A percentile compares a stretch with the other conserved stretches of the same genome.
phyloP scores from a whole-genome alignment of 805 yeast species.

The Lipomyces orientalis region DNA sequence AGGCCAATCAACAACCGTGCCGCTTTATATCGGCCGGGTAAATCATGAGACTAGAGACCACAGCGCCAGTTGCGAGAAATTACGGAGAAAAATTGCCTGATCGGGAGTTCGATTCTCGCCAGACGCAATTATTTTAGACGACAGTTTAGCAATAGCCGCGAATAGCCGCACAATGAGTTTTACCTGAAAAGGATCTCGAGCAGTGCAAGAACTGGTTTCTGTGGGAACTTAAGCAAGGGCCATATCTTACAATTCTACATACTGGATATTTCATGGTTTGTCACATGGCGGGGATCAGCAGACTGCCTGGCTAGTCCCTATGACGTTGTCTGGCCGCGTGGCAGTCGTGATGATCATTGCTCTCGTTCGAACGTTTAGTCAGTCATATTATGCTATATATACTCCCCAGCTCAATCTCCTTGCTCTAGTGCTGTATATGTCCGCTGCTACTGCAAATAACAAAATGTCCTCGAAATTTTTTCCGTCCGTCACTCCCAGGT shows the following conservation, averaged over 20 bases:
- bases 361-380: not conserved
- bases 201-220: not conserved
- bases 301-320: not conserved
- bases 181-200: not conserved
- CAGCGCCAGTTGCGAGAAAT: not conserved
- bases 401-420: too few relatives aligned
- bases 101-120: not conserved
- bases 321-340: constrained; percentile 4
- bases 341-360: constrained; percentile 14
- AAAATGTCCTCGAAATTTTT: constrained; percentile 40
- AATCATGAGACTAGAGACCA: not conserved
- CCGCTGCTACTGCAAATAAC: not conserved
- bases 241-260: too few relatives aligned
- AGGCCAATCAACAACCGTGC: constrained; percentile 17
- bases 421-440: not conserved
- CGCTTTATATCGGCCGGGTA: constrained; percentile 11
- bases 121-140: not conserved
- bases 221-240: not conserved
- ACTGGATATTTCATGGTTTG: not conserved
- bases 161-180: not conserved
- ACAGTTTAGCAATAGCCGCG: not conserved
- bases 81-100: too few relatives aligned
- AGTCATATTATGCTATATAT: not conserved
- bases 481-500: constrained; percentile 40
- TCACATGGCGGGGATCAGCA: constrained; percentile 2